These are phyloP conservation scores for Lyophyllum atratum DNA, from an alignment of 768 basidiomycete species.

Conservation along the genomic window DNA sequence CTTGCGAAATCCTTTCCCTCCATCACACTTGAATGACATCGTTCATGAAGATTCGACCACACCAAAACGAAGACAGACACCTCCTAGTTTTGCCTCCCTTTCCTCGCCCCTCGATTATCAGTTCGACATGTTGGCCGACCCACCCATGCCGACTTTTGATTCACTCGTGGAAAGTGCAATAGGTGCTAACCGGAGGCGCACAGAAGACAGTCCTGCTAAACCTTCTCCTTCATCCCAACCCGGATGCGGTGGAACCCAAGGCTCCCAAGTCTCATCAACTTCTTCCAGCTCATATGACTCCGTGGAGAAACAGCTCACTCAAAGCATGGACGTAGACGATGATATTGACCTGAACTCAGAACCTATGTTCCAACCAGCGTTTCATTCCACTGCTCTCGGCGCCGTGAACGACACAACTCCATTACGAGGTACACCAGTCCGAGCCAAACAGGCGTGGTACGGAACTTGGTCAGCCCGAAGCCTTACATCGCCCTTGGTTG, in stretches of 20 bases:
- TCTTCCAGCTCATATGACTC: slow-evolving; percentile 40
- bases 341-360: neutral
- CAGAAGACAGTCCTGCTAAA: neutral
- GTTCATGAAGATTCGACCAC: neutral
- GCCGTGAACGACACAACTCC: neutral
- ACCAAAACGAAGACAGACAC: neutral
- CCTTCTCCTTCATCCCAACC: slow-evolving; percentile 2
- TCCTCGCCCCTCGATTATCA: slow-evolving; percentile 23
- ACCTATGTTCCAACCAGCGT: neutral
- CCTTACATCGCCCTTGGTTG: neutral
- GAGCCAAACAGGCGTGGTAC: slow-evolving; percentile 35
- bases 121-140: slow-evolving; percentile 7
- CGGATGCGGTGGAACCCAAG: neutral
- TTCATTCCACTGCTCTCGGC: neutral
- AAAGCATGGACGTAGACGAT: slow-evolving; percentile 28
- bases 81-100: slow-evolving; percentile 28
- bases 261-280: slow-evolving; percentile 24
- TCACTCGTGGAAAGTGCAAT: slow-evolving; percentile 17
- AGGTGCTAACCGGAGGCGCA: slow-evolving; percentile 2
- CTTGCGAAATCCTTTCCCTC: neutral
- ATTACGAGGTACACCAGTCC: slow-evolving; percentile 18
- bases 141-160: slow-evolving; percentile 19
- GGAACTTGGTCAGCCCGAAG: slow-evolving; percentile 21
- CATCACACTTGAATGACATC: neutral
- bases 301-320: slow-evolving; percentile 53